Percentiles rank a stretch among this genome's conserved stretches.
These are phyloP conservation scores for Phialophora verrucosa DNA, from an alignment of 2,329 filamentous ascomycete species.

Conservation along the genomic window DNA sequence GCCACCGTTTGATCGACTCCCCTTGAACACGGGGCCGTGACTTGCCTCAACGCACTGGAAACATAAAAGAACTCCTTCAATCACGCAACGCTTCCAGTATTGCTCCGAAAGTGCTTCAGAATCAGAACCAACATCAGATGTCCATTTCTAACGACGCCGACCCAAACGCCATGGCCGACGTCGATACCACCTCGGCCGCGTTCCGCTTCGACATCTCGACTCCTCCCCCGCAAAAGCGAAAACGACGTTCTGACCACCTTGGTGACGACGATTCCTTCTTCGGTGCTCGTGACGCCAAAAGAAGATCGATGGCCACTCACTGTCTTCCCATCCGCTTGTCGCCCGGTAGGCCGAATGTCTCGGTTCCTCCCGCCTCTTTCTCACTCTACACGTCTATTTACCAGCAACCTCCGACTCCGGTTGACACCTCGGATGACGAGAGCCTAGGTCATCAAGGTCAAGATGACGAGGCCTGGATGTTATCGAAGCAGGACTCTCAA, in stretches of 20 bases:
- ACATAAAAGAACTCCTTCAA: slow-evolving; percentile 30
- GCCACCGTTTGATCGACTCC: slow-evolving; percentile 37
- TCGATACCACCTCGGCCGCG: slow-evolving; percentile 17
- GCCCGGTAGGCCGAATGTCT: slow-evolving; percentile 29
- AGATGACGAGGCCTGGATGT: slow-evolving; percentile 18
- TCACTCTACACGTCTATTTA: slow-evolving; percentile 35
- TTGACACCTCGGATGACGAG: slow-evolving; percentile 38
- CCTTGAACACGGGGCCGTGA: slow-evolving; percentile 28
- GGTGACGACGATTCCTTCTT: slow-evolving; percentile 17
- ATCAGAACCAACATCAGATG: slow-evolving; percentile 15
- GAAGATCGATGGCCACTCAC: slow-evolving; percentile 26
- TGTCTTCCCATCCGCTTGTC: slow-evolving; percentile 35
- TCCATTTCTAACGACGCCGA: slow-evolving; percentile 18
- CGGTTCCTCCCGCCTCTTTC: slow-evolving; percentile 24
- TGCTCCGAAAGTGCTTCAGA: slow-evolving; percentile 3
- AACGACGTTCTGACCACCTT: slow-evolving; percentile 22
- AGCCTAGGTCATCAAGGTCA: slow-evolving; percentile 20
- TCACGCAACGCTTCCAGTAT: slow-evolving; percentile 15
- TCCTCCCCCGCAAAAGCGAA: slow-evolving; percentile 29
- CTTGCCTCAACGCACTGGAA: slow-evolving; percentile 17
- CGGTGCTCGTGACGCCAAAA: slow-evolving; percentile 24
- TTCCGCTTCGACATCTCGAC: slow-evolving; percentile 24
- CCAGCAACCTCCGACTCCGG: slow-evolving; percentile 38
- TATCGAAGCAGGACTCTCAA: slow-evolving; percentile 15
- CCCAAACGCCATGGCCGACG: slow-evolving; percentile 29